phyloP scores from a whole-genome alignment of 2,329 filamentous ascomycete species.

The Plenodomus tracheiphilus region DNA sequence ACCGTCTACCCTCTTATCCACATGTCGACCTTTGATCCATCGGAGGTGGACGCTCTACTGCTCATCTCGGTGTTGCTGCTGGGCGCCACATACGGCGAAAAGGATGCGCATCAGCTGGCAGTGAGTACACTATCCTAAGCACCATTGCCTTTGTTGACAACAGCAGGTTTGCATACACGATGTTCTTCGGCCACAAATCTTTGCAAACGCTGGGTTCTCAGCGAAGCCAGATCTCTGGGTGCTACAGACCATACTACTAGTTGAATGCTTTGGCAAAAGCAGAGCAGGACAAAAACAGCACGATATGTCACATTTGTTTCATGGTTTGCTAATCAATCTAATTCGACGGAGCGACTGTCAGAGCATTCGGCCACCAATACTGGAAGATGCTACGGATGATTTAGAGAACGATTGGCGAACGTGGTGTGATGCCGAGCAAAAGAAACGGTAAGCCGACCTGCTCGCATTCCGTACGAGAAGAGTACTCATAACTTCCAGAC shows the following conservation, averaged over 20 bases:
- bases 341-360: conserved; percentile 59
- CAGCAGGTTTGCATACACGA: conserved; percentile 62
- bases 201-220: conserved; percentile 60
- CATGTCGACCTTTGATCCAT: conserved; percentile 59
- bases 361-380: conserved; percentile 45
- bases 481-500: conserved; percentile 29
- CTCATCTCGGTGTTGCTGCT: conserved; percentile 60
- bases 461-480: neutral
- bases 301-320: conserved; percentile 65
- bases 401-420: conserved; percentile 55
- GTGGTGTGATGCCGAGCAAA: conserved; percentile 61
- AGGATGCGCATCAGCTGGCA: conserved; percentile 62
- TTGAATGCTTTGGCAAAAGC: conserved; percentile 68
- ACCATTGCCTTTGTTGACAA: conserved; percentile 1
- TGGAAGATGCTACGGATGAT: conserved; percentile 43
- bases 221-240: conserved; percentile 64
- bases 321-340: conserved; percentile 59
- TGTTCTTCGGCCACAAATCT: conserved; percentile 61
- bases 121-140: conserved; percentile 32
- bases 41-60: conserved; percentile 55
- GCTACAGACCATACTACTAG: conserved; percentile 63
- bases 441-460: conserved; percentile 53
- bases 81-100: conserved; percentile 64
- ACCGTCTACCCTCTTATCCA: conserved; percentile 63
- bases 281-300: conserved; percentile 65